Evolutionary conservation across 1,284 basidiomycete genomes (phyloP).

Genomic region (Microbotryomycetes sp.): DNA sequence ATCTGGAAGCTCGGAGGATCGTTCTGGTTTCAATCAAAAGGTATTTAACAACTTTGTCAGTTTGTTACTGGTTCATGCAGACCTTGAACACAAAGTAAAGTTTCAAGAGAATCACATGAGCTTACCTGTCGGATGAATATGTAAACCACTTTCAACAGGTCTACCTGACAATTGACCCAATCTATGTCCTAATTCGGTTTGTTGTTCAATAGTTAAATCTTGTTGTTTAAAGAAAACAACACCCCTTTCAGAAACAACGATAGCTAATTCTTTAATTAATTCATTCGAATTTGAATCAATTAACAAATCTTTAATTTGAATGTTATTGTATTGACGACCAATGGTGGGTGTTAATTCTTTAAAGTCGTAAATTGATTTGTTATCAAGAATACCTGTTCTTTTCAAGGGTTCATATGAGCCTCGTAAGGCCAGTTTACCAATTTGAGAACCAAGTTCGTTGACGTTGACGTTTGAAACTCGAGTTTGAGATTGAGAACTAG

Average conservation of each 20-base stretch:
- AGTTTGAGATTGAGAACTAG: constrained; percentile 8
- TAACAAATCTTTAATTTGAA: constrained; percentile 34
- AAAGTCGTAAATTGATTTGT: constrained; percentile 23
- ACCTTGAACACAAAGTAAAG: too few species aligned
- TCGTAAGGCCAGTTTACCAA: neutral
- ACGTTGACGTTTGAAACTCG: constrained; percentile 2
- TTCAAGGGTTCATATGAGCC: constrained; percentile 17
- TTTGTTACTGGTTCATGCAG: too few species aligned
- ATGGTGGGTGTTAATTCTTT: constrained; percentile 32
- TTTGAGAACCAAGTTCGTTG: neutral
- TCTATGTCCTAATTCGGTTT: constrained; percentile 25
- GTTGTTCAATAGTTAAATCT: constrained; percentile 6
- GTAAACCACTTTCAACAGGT: constrained; percentile 29
- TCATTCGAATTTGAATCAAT: constrained; percentile 32
- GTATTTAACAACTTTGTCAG: too few species aligned
- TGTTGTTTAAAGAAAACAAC: constrained; percentile 37
- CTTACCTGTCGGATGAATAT: constrained; percentile 39
- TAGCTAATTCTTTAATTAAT: constrained; percentile 35
- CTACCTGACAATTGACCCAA: constrained; percentile 32
- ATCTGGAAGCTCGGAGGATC: constrained; percentile 8
- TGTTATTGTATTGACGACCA: constrained; percentile 27
- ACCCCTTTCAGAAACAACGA: constrained; percentile 35
- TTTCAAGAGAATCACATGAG: too few species aligned
- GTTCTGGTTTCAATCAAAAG: too few species aligned
- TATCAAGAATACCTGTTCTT: constrained; percentile 31